Conservation (phyloP, 169 alveolate species). For the Plasmodium inui region DNA sequence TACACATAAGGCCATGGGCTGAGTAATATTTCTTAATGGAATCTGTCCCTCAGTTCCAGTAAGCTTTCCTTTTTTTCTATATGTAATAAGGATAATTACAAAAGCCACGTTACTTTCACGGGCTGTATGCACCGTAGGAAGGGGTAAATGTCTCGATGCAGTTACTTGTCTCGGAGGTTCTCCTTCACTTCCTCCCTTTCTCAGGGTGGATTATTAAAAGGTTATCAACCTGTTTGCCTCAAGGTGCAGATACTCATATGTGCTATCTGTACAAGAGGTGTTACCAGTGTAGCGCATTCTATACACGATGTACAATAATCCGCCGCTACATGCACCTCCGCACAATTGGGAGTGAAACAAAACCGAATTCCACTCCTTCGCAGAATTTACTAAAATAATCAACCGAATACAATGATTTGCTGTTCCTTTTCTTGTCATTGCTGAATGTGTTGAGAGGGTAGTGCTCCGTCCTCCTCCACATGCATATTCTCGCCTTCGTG, state of each 20-base stretch:
- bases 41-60: neutral
- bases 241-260: neutral
- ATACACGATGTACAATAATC: neutral
- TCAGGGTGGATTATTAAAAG: neutral
- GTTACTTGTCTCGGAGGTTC: neutral
- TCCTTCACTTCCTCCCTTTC: neutral
- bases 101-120: too few species aligned
- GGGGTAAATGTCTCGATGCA: neutral
- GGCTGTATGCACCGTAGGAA: neutral
- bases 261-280: neutral
- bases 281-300: neutral
- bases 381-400: too few species aligned
- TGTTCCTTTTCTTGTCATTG: neutral
- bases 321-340: neutral
- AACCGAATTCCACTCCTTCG: neutral
- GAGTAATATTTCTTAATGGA: neutral
- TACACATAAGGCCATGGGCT: neutral
- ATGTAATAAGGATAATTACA: neutral
- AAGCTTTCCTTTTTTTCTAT: too few species aligned
- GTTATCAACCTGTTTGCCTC: neutral
- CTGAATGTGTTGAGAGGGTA: neutral
- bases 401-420: neutral
- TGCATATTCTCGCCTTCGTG: neutral
- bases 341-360: neutral
- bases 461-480: neutral